A percentile compares a stretch with the other conserved stretches of the same genome.
phyloP scores from a whole-genome alignment of 2,329 filamentous ascomycete genomes.

The Fusarium ramigenum region DNA sequence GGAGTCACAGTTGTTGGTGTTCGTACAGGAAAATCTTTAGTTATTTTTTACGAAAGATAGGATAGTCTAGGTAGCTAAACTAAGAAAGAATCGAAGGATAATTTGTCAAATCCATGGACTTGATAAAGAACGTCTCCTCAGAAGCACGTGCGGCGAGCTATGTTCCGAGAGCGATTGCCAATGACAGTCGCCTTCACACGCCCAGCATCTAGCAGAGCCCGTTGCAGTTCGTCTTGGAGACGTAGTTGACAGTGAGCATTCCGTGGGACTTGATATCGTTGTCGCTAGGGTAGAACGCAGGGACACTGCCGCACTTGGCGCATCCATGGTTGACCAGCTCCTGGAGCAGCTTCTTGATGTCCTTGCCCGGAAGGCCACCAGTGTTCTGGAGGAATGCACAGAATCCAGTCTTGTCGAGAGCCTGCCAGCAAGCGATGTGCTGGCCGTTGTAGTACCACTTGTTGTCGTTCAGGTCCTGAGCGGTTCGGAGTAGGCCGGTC shows the following conservation, averaged over 20 bases:
- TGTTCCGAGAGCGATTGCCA: rapidly evolving
- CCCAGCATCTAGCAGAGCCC: background rate
- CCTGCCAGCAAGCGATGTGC: background rate
- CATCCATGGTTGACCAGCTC: background rate
- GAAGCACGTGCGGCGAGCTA: background rate
- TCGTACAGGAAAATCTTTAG: background rate
- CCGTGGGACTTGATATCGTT: background rate
- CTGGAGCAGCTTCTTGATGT: background rate
- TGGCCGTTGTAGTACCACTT: background rate
- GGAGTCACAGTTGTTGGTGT: background rate
- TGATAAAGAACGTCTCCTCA: background rate
- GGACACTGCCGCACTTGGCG: background rate
- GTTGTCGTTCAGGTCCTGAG: background rate
- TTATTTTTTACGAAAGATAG: background rate
- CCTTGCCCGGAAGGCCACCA: background rate
- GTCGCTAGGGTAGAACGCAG: background rate
- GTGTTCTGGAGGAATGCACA: background rate
- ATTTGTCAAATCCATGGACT: background rate
- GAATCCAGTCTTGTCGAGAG: background rate
- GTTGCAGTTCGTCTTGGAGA: background rate
- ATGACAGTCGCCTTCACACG: rapidly evolving
- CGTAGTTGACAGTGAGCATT: background rate
- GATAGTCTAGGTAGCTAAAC: background rate
- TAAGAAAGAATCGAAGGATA: background rate
- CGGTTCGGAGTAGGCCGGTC: background rate